A percentile compares a stretch with the other conserved stretches of the same genome.
These are phyloP conservation scores for Trametes hirsuta DNA, from an alignment of 1,284 basidiomycete genomes.

Conservation along the genomic window DNA sequence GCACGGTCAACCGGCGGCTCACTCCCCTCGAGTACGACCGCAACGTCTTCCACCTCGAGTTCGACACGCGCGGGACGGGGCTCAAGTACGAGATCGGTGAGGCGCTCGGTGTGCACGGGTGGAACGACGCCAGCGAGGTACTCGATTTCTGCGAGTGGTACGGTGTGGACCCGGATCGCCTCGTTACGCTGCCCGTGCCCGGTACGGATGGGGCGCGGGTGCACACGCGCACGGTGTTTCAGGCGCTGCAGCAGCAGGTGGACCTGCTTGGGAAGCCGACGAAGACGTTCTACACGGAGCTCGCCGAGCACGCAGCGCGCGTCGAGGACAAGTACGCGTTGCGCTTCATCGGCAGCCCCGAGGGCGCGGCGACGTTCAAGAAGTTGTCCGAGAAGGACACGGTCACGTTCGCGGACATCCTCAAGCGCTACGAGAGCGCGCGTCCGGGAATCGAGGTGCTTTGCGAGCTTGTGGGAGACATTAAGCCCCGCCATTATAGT, in stretches of 20 bases:
- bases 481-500: conserved; percentile 98
- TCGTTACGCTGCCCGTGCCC: conserved; percentile 83
- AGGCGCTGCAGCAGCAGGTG: conserved; percentile 94
- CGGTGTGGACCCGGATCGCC: conserved; percentile 80
- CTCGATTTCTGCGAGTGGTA: conserved; percentile 92
- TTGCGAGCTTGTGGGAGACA: conserved; percentile 90
- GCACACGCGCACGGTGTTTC: conserved; percentile 94
- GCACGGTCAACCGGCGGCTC: conserved; percentile 92
- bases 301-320: conserved; percentile 77
- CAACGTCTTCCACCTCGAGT: conserved; percentile 99
- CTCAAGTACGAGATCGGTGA: conserved; percentile 96
- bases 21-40: conserved; percentile 96
- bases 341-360: conserved; percentile 92
- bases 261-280: conserved; percentile 96
- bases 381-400: conserved; percentile 95
- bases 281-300: conserved; percentile 93
- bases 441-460: conserved; percentile 80
- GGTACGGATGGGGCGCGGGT: conserved; percentile 57
- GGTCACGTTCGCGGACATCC: conserved; percentile 90
- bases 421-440: conserved; percentile 82
- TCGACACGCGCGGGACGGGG: conserved; percentile 90
- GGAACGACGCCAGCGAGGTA: conserved; percentile 94
- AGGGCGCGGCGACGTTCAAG: conserved; percentile 93
- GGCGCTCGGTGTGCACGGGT: conserved; percentile 96
- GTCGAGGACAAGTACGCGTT: conserved; percentile 82